Conservation (phyloP, 768 basidiomycete genomes). For the Psilocybe subaeruginosa region DNA sequence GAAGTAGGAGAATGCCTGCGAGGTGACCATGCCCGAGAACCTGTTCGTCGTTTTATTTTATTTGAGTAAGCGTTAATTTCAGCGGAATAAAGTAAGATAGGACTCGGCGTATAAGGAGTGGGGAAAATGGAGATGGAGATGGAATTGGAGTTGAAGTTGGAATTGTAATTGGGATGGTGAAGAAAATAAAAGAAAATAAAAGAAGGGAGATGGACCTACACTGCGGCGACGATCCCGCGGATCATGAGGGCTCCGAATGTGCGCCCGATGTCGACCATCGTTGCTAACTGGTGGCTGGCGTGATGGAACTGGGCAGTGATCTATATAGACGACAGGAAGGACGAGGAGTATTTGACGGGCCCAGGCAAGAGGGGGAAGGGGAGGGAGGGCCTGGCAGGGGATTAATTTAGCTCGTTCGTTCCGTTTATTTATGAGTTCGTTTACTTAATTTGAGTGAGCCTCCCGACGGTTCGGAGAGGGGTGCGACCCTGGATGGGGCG, state of each 20-base stretch:
- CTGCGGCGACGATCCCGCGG: slow-evolving; percentile 40
- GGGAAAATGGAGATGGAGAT: background rate
- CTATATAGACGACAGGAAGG: too few relatives aligned
- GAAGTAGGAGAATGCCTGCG: slow-evolving; percentile 44
- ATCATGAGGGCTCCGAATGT: slow-evolving; percentile 46
- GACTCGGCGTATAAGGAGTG: too few relatives aligned
- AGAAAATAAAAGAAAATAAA: background rate
- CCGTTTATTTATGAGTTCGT: too few relatives aligned
- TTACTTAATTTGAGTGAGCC: too few relatives aligned
- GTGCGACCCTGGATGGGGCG: too few relatives aligned
- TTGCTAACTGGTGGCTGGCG: background rate
- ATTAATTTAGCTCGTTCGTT: too few relatives aligned
- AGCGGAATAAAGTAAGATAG: background rate
- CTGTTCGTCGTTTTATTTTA: slow-evolving; percentile 19
- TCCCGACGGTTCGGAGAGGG: too few relatives aligned
- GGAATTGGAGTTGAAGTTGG: background rate
- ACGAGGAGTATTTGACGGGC: too few relatives aligned
- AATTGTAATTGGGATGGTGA: background rate
- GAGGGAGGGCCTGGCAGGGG: too few relatives aligned
- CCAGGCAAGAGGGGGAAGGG: too few relatives aligned
- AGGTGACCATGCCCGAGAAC: slow-evolving; percentile 42
- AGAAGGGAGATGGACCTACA: slow-evolving; percentile 28
- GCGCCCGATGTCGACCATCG: slow-evolving; percentile 25
- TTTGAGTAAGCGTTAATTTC: background rate
- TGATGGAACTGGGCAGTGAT: too few relatives aligned